Percentiles rank a stretch among this genome's conserved stretches.
These are phyloP conservation scores for Ambrosia artemisiifolia DNA, from an alignment of 129 eudicot genomes.

Conservation along the genomic window DNA sequence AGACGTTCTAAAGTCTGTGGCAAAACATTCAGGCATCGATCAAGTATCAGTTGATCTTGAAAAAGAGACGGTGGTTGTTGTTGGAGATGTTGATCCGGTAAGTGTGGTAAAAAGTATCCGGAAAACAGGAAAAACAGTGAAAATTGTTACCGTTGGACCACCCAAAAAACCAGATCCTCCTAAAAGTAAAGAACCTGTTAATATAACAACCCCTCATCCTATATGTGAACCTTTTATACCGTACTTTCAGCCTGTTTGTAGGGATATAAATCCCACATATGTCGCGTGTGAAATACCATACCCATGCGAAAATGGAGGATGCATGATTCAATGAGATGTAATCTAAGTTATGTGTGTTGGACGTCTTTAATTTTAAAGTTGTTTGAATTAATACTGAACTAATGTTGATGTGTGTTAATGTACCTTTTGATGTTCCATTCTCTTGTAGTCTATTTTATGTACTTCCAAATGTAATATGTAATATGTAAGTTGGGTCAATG, in stretches of 20 bases:
- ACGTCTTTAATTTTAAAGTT: too few relatives aligned
- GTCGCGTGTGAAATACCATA: not conserved
- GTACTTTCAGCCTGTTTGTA: not conserved
- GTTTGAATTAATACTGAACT: too few relatives aligned
- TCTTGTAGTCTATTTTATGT: too few relatives aligned
- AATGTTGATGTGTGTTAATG: too few relatives aligned
- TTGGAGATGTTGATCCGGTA: slow-evolving; percentile 25
- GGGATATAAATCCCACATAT: not conserved
- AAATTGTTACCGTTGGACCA: slow-evolving; percentile 21
- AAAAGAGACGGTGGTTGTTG: slow-evolving; percentile 4
- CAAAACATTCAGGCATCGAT: slow-evolving; percentile 9
- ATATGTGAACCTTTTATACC: not conserved
- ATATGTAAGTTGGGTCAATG: too few relatives aligned
- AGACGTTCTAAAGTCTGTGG: slow-evolving; percentile 16
- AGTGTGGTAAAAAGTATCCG: not conserved
- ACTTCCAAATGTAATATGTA: too few relatives aligned
- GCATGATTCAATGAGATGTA: not conserved
- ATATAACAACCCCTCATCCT: not conserved
- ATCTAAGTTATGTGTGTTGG: too few relatives aligned
- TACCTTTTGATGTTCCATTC: too few relatives aligned
- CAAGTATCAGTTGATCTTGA: slow-evolving; percentile 18
- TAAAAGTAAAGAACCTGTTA: not conserved
- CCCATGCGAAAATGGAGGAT: not conserved
- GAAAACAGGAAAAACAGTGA: not conserved
- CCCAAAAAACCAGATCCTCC: slow-evolving; percentile 5